A percentile compares a stretch with the other conserved stretches of the same genome.
Conservation (phyloP, 1,284 basidiomycete species). For the Ceratobasidium sp. region DNA sequence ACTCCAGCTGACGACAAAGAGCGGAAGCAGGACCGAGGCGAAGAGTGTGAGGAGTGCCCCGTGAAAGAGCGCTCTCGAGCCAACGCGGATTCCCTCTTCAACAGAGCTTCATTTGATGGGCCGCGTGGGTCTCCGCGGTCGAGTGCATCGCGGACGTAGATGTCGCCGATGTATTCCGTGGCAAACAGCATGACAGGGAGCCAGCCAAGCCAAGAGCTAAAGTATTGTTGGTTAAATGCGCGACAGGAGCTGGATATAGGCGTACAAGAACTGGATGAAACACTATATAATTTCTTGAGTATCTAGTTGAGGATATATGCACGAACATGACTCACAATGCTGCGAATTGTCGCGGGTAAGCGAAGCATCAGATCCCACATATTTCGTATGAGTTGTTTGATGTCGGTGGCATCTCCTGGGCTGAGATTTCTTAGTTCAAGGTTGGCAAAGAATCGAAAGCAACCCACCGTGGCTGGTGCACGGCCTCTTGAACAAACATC, state of each 20-base stretch:
- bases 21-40: conserved; percentile 75
- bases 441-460: conserved; percentile 43
- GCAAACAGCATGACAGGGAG: conserved; percentile 89
- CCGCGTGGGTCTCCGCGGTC: conserved; percentile 37
- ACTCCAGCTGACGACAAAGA: conserved; percentile 58
- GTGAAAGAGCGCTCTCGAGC: conserved; percentile 82
- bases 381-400: conserved; percentile 24
- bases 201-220: conserved; percentile 73
- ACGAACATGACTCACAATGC: conserved; percentile 39
- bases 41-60: conserved; percentile 73
- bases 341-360: conserved; percentile 35
- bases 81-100: conserved; percentile 77
- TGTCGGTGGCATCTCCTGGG: conserved; percentile 27
- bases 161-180: conserved; percentile 83
- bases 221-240: conserved; percentile 2
- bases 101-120: conserved; percentile 47
- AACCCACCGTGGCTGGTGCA: conserved; percentile 48
- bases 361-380: conserved; percentile 18
- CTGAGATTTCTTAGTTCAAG: background rate
- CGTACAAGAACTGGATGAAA: conserved; percentile 85
- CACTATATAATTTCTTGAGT: conserved; percentile 54
- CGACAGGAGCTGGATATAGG: conserved; percentile 41
- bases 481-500: conserved; percentile 69
- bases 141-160: conserved; percentile 64
- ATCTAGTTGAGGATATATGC: conserved; percentile 1